Base-by-base conservation (phyloP, 1,284 basidiomycete genomes). In the Trichosporon sp. region DNA sequence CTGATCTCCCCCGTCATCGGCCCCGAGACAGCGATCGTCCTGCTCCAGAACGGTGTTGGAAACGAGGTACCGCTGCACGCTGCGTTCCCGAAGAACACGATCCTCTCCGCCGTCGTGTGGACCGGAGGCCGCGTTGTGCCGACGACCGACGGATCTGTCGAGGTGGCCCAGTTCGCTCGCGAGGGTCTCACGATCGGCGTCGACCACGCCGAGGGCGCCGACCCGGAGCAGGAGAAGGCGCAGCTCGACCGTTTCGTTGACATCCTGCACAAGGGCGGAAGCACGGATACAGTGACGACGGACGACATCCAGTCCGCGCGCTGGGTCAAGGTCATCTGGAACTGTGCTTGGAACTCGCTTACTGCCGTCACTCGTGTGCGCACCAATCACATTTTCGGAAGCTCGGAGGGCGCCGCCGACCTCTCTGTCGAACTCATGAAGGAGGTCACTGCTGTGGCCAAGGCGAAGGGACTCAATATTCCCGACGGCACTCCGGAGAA, bases 11-110 rank as follows among this genome's bases (percentile, higher is more conserved):
- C 84, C 10, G 76, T 82, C 48, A 74, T 83, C 40, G 69, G 73
- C 2, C 56, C 74, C 4, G 21, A 71, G n/a, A 86, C 86, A 0
- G 77, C 81, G 35, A 81, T 87, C 51, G 84, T 87, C n/a, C 77
- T 86, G 37, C 78, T 87, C 0, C 86, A 87, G 77, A 87, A 87
- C 74, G 86, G 86, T 26, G 84, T 86, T 4, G 86, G 85, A 5
- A 84, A 84, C 67, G 86, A 86, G 77, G 84, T 80, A 32, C 85
- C 86, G 16, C 79, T 86, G 31, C 81, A 85, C 71, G 71, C 73
- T 1, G 78, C 78, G 19, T 84, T 86, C 76, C 85, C 86, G 0
- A 54, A 74, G 46, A 85, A 80, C 69, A 84, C 84, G 6, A 79
- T 86, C 68, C 83, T 86, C 51, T 86, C 85, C 70, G 85, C 86